phyloP scores from a whole-genome alignment of 2,329 filamentous ascomycete genomes.

The Trichoderma sp. region DNA sequence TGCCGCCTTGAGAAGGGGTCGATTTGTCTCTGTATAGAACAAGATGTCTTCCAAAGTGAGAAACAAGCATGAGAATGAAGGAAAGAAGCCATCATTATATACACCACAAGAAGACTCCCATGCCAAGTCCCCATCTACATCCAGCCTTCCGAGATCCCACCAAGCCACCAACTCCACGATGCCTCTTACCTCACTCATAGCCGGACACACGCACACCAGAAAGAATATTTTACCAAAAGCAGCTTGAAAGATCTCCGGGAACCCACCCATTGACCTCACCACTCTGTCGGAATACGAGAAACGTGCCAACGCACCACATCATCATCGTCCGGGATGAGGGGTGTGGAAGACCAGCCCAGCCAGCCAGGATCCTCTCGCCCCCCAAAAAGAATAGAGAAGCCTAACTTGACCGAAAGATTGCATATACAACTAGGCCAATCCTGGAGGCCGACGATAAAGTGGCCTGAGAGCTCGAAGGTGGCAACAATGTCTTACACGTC shows the following conservation, averaged over 20 bases:
- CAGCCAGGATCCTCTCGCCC: neutral
- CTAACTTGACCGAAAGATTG: neutral
- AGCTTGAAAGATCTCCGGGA: neutral
- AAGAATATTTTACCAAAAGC: neutral
- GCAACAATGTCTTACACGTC: conserved; percentile 12
- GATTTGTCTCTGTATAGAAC: neutral
- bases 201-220: neutral
- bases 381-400: neutral
- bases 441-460: neutral
- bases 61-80: neutral
- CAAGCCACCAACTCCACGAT: conserved; percentile 10
- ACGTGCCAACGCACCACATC: neutral
- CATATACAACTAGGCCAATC: neutral
- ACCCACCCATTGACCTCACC: conserved; percentile 4
- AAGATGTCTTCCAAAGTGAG: neutral
- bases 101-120: neutral
- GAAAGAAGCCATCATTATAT: conserved; percentile 13
- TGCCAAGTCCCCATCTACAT: neutral
- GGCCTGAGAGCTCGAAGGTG: neutral
- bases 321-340: neutral
- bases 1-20: neutral
- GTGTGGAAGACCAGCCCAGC: neutral
- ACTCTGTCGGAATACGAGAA: conserved; percentile 12
- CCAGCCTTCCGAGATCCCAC: neutral
- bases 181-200: neutral